These are phyloP conservation scores for Cornus controversa DNA, from an alignment of 148 eudicot genomes.

Conservation along the genomic window DNA sequence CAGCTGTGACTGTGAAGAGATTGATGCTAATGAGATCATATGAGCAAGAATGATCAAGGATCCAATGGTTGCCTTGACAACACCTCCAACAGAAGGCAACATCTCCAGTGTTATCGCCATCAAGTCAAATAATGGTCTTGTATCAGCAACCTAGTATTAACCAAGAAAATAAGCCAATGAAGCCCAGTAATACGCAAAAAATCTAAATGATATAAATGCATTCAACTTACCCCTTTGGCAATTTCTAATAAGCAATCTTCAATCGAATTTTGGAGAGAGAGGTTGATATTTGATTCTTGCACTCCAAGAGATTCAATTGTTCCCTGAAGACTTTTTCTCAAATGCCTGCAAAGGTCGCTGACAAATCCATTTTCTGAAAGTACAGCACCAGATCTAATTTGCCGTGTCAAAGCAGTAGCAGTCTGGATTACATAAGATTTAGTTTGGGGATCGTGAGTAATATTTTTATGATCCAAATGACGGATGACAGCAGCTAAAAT, in stretches of 20 bases:
- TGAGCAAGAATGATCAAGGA: conserved; percentile 81
- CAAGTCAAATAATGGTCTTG: conserved; percentile 66
- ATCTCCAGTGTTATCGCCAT: conserved; percentile 81
- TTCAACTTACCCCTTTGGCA: conserved; percentile 75
- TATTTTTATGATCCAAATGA: conserved; percentile 95
- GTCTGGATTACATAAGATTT: conserved; percentile 75
- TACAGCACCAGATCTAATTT: conserved; percentile 60
- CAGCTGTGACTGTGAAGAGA: conserved; percentile 65
- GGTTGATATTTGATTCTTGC: conserved; percentile 59
- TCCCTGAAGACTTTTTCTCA: conserved; percentile 87
- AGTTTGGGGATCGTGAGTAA: conserved; percentile 64
- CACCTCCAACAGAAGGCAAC: conserved; percentile 58
- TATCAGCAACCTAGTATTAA: conserved; percentile 57
- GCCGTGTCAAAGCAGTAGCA: conserved; percentile 73
- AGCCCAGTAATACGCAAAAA: background rate
- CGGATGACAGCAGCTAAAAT: conserved; percentile 70
- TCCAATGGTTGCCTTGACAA: conserved; percentile 69
- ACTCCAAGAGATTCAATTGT: conserved; percentile 60
- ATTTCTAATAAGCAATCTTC: conserved; percentile 82
- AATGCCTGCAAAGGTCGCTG: conserved; percentile 74
- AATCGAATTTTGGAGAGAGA: conserved; percentile 72
- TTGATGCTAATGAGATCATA: conserved; percentile 55
- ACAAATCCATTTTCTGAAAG: conserved; percentile 76
- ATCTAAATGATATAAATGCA: background rate
- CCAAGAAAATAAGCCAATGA: background rate